A percentile compares a stretch with the other conserved stretches of the same genome.
Conservation (phyloP, 2,329 filamentous ascomycete genomes). For the Botrytis sinoallii region DNA sequence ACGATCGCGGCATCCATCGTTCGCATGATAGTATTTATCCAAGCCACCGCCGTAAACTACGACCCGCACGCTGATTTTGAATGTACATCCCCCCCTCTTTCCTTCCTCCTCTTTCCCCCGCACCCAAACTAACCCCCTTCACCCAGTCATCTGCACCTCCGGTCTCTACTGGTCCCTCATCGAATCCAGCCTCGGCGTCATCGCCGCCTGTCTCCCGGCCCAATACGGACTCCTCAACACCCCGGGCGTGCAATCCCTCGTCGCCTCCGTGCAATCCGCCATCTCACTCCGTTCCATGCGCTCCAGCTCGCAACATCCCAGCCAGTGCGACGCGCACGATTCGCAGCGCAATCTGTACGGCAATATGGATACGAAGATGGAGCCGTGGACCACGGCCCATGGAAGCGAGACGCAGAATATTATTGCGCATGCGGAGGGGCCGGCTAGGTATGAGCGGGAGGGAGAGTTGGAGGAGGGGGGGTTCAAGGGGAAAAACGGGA, state of each 20-base stretch:
- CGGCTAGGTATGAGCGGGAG: neutral
- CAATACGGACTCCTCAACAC: slow-evolving; percentile 17
- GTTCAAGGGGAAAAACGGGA: neutral
- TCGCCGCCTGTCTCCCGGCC: slow-evolving; percentile 13
- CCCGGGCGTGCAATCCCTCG: neutral
- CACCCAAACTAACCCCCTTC: neutral
- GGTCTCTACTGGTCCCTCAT: slow-evolving; percentile 16
- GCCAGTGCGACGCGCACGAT: neutral
- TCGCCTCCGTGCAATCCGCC: slow-evolving; percentile 1
- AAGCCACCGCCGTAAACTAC: slow-evolving; percentile 12
- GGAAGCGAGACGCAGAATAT: slow-evolving; percentile 7
- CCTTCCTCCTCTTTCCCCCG: neutral
- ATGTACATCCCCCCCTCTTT: neutral
- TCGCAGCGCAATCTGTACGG: neutral
- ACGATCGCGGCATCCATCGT: slow-evolving; percentile 17
- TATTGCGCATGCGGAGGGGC: slow-evolving; percentile 3
- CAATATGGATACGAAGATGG: neutral
- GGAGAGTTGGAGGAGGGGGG: neutral
- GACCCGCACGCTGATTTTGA: slow-evolving; percentile 15
- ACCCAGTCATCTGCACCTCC: neutral
- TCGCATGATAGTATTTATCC: slow-evolving; percentile 13
- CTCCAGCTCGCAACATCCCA: neutral
- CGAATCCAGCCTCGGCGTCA: slow-evolving; percentile 14
- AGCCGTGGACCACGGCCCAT: neutral
- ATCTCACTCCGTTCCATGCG: neutral